phyloP scores from a whole-genome alignment of 31 red algal genomes.

The Porphyra umbilicalis region DNA sequence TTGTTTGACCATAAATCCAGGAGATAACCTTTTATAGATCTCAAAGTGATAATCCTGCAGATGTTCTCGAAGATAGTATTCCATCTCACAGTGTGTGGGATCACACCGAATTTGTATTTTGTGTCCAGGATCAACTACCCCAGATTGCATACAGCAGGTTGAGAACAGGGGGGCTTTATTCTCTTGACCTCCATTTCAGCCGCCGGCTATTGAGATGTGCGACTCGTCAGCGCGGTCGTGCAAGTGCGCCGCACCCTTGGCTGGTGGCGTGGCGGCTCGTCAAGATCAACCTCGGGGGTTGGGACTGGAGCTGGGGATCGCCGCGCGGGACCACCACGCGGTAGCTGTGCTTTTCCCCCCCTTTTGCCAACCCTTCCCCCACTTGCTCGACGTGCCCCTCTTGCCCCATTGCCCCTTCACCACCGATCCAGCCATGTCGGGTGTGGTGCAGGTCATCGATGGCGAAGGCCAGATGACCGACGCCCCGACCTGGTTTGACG shows the following conservation, averaged over 20 bases:
- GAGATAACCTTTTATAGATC: no score
- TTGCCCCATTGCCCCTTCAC: no score
- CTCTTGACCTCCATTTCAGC: neutral
- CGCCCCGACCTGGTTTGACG: conserved; percentile 55
- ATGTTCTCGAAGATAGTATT: no score
- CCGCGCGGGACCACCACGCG: neutral
- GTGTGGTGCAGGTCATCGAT: conserved; percentile 12
- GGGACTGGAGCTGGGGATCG: neutral
- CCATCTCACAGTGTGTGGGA: no score
- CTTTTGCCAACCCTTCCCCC: neutral
- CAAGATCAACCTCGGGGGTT: neutral
- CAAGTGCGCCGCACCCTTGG: neutral
- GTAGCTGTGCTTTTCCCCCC: neutral
- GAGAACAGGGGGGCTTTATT: no score
- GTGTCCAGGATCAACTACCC: no score
- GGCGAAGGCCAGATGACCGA: conserved; percentile 23
- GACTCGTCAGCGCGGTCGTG: neutral
- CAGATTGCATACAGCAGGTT: no score
- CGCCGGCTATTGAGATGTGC: neutral
- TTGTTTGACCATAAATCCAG: no score
- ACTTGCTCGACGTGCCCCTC: neutral
- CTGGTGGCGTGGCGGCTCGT: neutral
- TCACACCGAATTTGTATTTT: no score
- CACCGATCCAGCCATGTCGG: neutral
- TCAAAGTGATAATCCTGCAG: no score